A percentile compares a stretch with the other conserved stretches of the same genome.
These are phyloP conservation scores for Solanum clarkiae DNA, from an alignment of 257 asterid genomes.

Conservation along the genomic window DNA sequence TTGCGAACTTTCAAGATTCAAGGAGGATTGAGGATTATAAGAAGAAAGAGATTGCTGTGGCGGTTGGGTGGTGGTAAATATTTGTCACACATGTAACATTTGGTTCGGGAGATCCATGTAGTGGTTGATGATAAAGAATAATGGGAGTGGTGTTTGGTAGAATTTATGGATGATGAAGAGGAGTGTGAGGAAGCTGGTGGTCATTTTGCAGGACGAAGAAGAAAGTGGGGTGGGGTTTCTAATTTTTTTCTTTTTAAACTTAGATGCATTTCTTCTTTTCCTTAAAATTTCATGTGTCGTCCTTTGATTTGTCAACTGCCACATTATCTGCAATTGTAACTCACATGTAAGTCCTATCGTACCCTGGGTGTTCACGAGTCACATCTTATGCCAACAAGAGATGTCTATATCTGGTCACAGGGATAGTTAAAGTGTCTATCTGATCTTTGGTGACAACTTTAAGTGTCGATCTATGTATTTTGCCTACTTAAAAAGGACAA, in stretches of 20 bases:
- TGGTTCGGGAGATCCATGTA: not conserved
- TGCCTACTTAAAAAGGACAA: not conserved
- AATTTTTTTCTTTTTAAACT: not conserved
- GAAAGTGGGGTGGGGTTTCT: not conserved
- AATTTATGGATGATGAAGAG: not conserved
- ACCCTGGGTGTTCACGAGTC: not conserved
- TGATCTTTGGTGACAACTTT: not conserved
- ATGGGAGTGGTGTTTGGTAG: not conserved
- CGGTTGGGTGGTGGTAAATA: not conserved
- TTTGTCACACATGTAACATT: not conserved
- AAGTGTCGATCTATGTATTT: not conserved
- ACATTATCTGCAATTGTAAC: not conserved
- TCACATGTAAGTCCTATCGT: not conserved
- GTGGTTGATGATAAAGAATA: not conserved
- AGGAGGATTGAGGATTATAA: not conserved
- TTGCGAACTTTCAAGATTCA: not conserved
- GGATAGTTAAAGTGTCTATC: not conserved
- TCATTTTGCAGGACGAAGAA: not conserved
- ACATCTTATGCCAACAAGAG: not conserved
- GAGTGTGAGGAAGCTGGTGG: not conserved
- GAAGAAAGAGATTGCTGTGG: not conserved
- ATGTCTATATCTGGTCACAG: not conserved
- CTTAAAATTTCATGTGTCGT: not conserved
- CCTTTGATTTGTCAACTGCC: not conserved
- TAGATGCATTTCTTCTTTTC: not conserved